Base-by-base conservation (phyloP, 2,329 filamentous ascomycete genomes). In the Dissoconium aciculare region DNA sequence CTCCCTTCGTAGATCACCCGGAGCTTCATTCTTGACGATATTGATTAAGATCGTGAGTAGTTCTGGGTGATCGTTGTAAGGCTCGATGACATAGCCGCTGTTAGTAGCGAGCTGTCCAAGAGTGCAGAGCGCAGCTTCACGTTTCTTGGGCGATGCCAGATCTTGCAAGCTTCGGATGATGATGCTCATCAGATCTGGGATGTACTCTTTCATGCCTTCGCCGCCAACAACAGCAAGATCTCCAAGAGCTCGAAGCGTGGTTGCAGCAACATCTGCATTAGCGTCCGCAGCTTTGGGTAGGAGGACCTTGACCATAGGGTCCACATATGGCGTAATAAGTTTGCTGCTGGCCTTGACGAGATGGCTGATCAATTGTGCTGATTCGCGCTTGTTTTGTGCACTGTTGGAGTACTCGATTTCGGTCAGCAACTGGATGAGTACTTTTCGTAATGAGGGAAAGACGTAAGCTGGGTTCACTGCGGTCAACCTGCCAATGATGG, bases 381-480 rank as follows among this genome's bases (percentile, higher is more conserved):
- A 94, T 54, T 98, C 89, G 56, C 95, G 87, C 56, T 95, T 95
- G 56, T 87, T 92, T 27, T 83, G 74, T 5, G 87, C 71, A 30
- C 87, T 89, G 52, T 92, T 92, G 5, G 89, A 91, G 48, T 94
- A 95, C 46, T 93, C 85, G 13, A 98, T 77, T 48, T 94, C 87
- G 0, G 89, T 98, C 38, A 98, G 68, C 55, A 98, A 76, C 56
- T 98, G 91, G 35, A 98, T 85, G 15, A 98, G 71, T 4, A 91
- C 79, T 57, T 98, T 98, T 39, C 89, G 78, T 23, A 98, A 58
- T 0, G 89, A 91, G 2, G 91, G 89, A 47, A 98, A 92, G 43
- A 98, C 85, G 55, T 98, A 98, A 35, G 91, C 91, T 1, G 89
- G 91, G 42, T 98, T 98, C 42, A 84, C 77, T 31, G 73, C 71